These are phyloP conservation scores for Candida takata DNA, from an alignment of 805 yeast species.

Conservation along the genomic window DNA sequence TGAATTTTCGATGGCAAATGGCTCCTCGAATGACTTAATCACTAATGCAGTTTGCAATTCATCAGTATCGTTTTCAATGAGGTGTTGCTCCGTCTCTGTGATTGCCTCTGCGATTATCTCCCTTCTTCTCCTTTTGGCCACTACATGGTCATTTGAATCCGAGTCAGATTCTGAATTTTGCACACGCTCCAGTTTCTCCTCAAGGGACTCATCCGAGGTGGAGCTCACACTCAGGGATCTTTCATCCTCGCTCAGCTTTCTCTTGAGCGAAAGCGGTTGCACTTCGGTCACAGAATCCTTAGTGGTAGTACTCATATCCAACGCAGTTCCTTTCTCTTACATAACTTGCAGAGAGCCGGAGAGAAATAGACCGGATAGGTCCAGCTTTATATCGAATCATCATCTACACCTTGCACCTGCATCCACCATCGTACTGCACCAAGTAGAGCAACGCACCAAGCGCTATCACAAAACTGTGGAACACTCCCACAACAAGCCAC, in stretches of 20 bases:
- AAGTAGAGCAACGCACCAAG: too few relatives aligned
- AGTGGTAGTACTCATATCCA: too few relatives aligned
- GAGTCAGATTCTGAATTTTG: constrained; percentile 10
- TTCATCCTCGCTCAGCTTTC: constrained; percentile 14
- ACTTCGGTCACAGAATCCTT: not conserved
- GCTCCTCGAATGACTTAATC: constrained; percentile 23
- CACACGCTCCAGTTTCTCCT: constrained; percentile 15
- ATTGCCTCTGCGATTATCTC: constrained; percentile 1
- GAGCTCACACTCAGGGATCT: constrained; percentile 20
- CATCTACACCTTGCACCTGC: too few relatives aligned
- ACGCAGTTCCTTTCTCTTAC: too few relatives aligned
- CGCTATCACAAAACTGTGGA: not conserved
- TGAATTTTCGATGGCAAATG: constrained; percentile 14
- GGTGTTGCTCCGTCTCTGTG: constrained; percentile 7
- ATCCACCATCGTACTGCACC: too few relatives aligned
- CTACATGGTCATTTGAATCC: constrained; percentile 4
- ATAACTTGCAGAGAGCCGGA: too few relatives aligned
- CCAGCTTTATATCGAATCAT: too few relatives aligned
- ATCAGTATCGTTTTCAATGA: constrained; percentile 7
- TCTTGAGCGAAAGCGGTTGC: constrained; percentile 9
- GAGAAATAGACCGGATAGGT: too few relatives aligned
- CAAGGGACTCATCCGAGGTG: constrained; percentile 10
- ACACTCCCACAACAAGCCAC: not conserved
- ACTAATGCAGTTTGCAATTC: constrained; percentile 20
- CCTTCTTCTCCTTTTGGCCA: constrained; percentile 5